Conservation (phyloP, 1,284 basidiomycete species). For the Xerocomus cyaneibrunnescens region DNA sequence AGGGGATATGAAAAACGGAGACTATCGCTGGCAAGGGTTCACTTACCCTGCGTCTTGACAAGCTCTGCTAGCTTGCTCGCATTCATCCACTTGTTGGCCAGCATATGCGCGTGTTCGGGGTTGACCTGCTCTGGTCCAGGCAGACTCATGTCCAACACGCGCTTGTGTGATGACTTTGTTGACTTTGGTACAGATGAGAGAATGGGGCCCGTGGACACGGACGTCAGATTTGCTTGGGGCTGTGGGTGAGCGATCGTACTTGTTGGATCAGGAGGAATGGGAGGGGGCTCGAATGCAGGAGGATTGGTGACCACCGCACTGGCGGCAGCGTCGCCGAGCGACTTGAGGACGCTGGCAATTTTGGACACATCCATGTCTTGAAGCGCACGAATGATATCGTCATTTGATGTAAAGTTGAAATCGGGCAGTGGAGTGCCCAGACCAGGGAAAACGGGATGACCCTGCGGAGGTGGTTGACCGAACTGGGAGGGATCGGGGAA, state of each 20-base stretch:
- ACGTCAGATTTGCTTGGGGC: conserved; percentile 36
- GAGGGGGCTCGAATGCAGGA: conserved; percentile 37
- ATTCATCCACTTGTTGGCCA: conserved; percentile 74
- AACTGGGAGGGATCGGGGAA: conserved; percentile 36
- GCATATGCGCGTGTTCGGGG: conserved; percentile 47
- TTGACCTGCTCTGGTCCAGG: conserved; percentile 38
- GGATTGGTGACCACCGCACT: conserved; percentile 37
- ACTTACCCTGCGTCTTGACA: conserved; percentile 61
- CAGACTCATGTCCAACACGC: conserved; percentile 33
- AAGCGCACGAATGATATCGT: conserved; percentile 67
- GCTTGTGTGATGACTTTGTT: conserved; percentile 38
- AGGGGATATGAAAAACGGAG: conserved; percentile 10
- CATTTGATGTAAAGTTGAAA: conserved; percentile 59
- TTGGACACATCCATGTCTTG: conserved; percentile 71
- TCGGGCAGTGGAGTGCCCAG: conserved; percentile 42
- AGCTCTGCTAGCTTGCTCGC: conserved; percentile 64
- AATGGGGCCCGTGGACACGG: conserved; percentile 44
- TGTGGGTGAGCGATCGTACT: conserved; percentile 14
- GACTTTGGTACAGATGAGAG: conserved; percentile 38
- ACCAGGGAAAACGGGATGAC: conserved; percentile 34
- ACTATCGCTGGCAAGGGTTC: conserved; percentile 1
- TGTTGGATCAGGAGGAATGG: conserved; percentile 28
- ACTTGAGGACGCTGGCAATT: conserved; percentile 62
- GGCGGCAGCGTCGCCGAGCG: conserved; percentile 56
- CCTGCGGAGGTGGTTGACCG: conserved; percentile 26